Conservation (phyloP, 176 grass and related monocot genomes). For the Ensete ventricosum region DNA sequence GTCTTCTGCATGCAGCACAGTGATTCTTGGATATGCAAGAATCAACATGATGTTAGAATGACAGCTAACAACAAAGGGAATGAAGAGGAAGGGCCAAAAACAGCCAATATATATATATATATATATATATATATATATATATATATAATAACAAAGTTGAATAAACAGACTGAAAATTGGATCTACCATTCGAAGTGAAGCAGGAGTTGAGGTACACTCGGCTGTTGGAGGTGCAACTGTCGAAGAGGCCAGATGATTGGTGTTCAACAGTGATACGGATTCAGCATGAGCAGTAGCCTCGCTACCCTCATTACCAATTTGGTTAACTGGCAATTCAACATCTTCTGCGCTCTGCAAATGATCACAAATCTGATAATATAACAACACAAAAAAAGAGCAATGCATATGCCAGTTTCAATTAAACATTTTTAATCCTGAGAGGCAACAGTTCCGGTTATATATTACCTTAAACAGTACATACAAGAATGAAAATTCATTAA, state of each 20-base stretch:
- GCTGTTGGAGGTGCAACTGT: conserved; percentile 37
- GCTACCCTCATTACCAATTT: conserved; percentile 33
- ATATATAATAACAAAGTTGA: background rate
- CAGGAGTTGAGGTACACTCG: conserved; percentile 54
- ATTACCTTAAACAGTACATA: background rate
- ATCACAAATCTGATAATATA: background rate
- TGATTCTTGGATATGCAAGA: too few relatives aligned
- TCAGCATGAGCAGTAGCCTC: conserved; percentile 49
- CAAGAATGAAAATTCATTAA: too few relatives aligned
- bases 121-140: too few relatives aligned
- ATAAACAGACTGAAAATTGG: conserved; percentile 9
- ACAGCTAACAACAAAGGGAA: background rate
- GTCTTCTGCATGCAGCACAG: too few relatives aligned
- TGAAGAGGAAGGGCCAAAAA: background rate
- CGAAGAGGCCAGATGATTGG: conserved; percentile 32
- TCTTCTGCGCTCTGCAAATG: conserved; percentile 44
- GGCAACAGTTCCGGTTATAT: background rate
- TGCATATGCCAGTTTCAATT: background rate
- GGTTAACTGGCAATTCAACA: conserved; percentile 29
- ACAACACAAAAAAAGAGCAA: background rate
- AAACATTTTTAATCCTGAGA: background rate
- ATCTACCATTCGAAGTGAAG: conserved; percentile 76
- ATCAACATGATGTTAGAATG: too few relatives aligned
- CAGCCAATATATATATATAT: background rate
- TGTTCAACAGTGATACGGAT: conserved; percentile 34